phyloP scores from a whole-genome alignment of 805 yeast genomes.

The Millerozyma acaciae region DNA sequence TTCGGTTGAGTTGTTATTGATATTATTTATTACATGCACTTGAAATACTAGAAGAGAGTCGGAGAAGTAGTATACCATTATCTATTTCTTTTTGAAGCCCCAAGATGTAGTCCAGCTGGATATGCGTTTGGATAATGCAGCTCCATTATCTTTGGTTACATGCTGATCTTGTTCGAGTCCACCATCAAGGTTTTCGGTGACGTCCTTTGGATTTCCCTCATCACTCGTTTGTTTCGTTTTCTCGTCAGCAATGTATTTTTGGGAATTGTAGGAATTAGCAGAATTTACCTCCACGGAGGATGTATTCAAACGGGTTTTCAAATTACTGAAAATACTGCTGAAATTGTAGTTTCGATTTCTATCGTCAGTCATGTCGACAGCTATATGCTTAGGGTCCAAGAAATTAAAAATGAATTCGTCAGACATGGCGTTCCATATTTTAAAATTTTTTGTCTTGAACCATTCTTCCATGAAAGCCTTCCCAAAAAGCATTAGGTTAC shows the following conservation, averaged over 20 bases:
- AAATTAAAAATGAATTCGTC: conserved; percentile 45
- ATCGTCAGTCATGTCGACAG: conserved; percentile 20
- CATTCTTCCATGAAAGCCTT: conserved; percentile 29
- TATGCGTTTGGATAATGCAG: too few relatives aligned
- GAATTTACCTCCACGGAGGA: conserved; percentile 4
- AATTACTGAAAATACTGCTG: conserved; percentile 23
- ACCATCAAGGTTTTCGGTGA: conserved; percentile 2
- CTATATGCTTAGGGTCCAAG: conserved; percentile 37
- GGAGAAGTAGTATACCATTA: not conserved
- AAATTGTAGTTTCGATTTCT: conserved; percentile 17
- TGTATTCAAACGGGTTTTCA: conserved; percentile 12
- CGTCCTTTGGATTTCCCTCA: conserved; percentile 2
- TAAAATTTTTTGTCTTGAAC: conserved; percentile 32
- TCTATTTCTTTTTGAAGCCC: conserved; percentile 8
- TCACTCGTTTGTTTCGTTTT: conserved; percentile 1
- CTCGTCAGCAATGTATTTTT: conserved; percentile 14
- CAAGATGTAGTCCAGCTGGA: conserved; percentile 8
- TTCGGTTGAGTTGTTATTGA: too few relatives aligned
- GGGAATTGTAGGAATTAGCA: conserved; percentile 17
- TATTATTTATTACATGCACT: too few relatives aligned
- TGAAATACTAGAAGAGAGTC: too few relatives aligned
- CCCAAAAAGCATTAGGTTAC: conserved; percentile 29
- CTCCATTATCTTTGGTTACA: too few relatives aligned
- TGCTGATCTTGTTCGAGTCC: too few relatives aligned
- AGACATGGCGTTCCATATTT: conserved; percentile 38